Percentiles rank a stretch among this genome's conserved stretches.
Evolutionary conservation across 176 grass and related monocot species (phyloP).

Genomic region (Eleusine indica): DNA sequence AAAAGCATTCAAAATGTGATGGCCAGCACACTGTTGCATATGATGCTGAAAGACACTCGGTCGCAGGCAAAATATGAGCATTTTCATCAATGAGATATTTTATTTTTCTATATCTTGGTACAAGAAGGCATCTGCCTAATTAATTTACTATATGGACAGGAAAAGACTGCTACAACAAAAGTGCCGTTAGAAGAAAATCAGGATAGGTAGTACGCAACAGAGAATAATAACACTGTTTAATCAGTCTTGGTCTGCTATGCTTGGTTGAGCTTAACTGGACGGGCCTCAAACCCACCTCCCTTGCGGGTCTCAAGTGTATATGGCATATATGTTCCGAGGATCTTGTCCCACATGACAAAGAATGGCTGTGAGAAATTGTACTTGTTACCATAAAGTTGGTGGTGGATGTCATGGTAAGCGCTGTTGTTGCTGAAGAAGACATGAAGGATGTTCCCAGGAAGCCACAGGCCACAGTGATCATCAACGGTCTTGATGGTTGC

Average conservation of each 20-base stretch:
- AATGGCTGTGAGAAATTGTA: conserved; percentile 79
- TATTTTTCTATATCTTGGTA: conserved; percentile 65
- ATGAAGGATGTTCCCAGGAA: conserved; percentile 65
- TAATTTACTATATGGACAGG: conserved; percentile 48
- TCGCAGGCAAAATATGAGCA: background rate
- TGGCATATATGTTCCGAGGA: conserved; percentile 71
- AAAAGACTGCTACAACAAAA: conserved; percentile 42
- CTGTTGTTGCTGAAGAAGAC: conserved; percentile 68
- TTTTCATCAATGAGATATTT: conserved; percentile 37
- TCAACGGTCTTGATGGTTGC: conserved; percentile 75
- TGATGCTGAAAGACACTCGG: conserved; percentile 18
- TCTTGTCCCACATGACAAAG: conserved; percentile 76
- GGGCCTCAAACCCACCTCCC: conserved; percentile 62
- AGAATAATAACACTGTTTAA: conserved; percentile 11
- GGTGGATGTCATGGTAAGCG: conserved; percentile 77
- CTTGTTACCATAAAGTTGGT: conserved; percentile 73
- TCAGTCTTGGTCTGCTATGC: conserved; percentile 45
- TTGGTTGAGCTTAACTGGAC: conserved; percentile 46
- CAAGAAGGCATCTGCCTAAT: conserved; percentile 38
- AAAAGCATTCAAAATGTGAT: conserved; percentile 11
- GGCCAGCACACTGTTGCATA: conserved; percentile 39
- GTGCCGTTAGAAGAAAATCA: conserved; percentile 49
- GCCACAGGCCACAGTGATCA: conserved; percentile 68
- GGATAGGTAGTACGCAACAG: background rate
- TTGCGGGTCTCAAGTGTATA: conserved; percentile 64